Base-by-base conservation (phyloP, 176 grass and related monocot genomes). In the Triticum urartu region DNA sequence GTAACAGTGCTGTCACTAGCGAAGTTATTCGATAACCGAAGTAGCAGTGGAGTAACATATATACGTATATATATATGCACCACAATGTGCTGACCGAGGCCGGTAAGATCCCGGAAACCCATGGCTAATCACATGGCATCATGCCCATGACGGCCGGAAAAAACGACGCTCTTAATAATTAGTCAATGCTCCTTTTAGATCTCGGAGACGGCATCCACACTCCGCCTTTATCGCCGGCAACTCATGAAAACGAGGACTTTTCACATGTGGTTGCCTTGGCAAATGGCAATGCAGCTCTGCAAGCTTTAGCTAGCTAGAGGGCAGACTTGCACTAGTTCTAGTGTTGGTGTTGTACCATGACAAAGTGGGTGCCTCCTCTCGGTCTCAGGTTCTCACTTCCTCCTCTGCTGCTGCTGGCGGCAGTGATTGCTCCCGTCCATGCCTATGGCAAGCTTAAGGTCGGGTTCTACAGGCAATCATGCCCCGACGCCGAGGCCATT, bases 401-500 rank as follows among this genome's bases (percentile, higher is more conserved):
- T 11, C 22, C 77, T 21, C 38, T 84, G 11, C 39, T 87, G 25
- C 4, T 81, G 33, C 0, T 52, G 58, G 24, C n/a, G n/a, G 25
- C 60, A 62, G 43, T 58, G 33, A 11, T 52, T 39, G 64, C 34
- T 45, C 59, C 86, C 18, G 85, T 39, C 79, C 73, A 83, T 73
- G 82, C 68, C 36, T 22, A 68, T 65, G 79, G 78, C 1, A 42
- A 67, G n/a, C 84, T 90, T 56, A 66, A 25, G 61, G 43, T 93
- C 32, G 91, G 88, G 32, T 93, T 90, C 82, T 93, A 93, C 88
- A 20, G 42, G 72, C 24, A 79, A 0, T 90, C 88, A 7, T 93
- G 88, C 83, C 88, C 91, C 6, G 70, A 83, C 9, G 88, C 86
- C 18, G 91, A 93, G 88, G 83, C 68, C 9, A 88, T 88, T 33